A percentile compares a stretch with the other conserved stretches of the same genome.
These are phyloP conservation scores for Hordeum pubiflorum DNA, from an alignment of 202 grass and related monocot genomes.

Conservation along the genomic window DNA sequence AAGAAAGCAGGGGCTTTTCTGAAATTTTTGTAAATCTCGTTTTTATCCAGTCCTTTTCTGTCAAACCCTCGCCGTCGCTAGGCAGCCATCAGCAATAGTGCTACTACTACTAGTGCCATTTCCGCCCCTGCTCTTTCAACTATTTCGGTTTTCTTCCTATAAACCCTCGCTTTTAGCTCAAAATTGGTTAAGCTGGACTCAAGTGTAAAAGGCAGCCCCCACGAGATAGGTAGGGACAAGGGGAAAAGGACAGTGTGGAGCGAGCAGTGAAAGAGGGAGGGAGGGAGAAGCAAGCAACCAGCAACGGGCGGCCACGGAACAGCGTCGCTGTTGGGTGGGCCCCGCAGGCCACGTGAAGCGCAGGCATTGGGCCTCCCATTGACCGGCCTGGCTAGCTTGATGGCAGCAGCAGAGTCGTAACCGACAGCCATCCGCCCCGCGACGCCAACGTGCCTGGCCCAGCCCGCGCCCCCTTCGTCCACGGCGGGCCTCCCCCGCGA, in stretches of 20 bases:
- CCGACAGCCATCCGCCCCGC: conserved; percentile 17
- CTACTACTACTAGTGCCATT: neutral
- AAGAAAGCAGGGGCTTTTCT: conserved; percentile 2
- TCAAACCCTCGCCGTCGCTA: neutral
- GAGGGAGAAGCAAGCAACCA: neutral
- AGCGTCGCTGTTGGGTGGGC: conserved; percentile 27
- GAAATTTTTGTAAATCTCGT: conserved; percentile 30
- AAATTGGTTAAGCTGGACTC: neutral
- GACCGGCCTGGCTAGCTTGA: neutral
- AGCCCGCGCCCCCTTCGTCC: neutral
- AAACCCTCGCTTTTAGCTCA: neutral
- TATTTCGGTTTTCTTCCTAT: neutral
- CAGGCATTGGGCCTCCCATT: conserved; percentile 26
- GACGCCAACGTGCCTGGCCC: conserved; percentile 4
- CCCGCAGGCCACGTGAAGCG: conserved; percentile 22
- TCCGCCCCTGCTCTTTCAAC: neutral
- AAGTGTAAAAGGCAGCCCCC: neutral
- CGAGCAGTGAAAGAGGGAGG: conserved; percentile 9
- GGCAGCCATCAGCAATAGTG: neutral
- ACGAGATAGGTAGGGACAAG: neutral
- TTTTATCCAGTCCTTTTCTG: neutral
- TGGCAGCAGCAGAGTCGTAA: neutral
- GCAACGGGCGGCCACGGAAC: neutral
- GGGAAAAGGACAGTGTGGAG: neutral
- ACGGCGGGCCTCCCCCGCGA: neutral